These are phyloP conservation scores for Lenwebbia sp. DNA, from an alignment of 345 rosid genomes.

Conservation along the genomic window DNA sequence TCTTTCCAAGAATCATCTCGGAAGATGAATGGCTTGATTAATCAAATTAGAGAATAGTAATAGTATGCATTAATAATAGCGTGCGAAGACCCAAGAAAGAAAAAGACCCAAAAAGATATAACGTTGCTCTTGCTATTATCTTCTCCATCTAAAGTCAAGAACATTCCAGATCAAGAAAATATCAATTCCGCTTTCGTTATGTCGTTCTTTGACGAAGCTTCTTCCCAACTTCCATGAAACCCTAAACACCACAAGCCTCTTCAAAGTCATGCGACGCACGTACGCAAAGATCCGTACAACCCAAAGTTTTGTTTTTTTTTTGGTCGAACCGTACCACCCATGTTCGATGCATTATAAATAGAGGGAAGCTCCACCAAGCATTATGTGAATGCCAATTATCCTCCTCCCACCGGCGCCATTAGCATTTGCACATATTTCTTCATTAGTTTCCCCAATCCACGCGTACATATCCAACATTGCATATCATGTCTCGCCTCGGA, in stretches of 20 bases:
- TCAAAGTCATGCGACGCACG: background rate
- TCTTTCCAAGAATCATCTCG: background rate
- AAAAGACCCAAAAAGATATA: background rate
- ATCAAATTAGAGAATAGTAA: background rate
- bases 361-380: too few relatives aligned
- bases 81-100: background rate
- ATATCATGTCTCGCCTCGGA: slow-evolving; percentile 26
- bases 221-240: background rate
- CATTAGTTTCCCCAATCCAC: too few relatives aligned
- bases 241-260: background rate
- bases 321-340: too few relatives aligned
- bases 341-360: too few relatives aligned
- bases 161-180: background rate
- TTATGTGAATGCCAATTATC: too few relatives aligned
- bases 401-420: too few relatives aligned
- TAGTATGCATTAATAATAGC: too few relatives aligned
- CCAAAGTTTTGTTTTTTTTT: too few relatives aligned
- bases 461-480: background rate
- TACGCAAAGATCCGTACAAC: too few relatives aligned
- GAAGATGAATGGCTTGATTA: background rate
- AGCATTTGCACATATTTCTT: too few relatives aligned
- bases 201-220: background rate
- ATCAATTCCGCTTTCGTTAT: background rate
- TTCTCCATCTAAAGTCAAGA: background rate
- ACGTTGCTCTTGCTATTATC: background rate